phyloP scores from a whole-genome alignment of 371 early-diverging fungal genomes.

The Mucor circinelloides region DNA sequence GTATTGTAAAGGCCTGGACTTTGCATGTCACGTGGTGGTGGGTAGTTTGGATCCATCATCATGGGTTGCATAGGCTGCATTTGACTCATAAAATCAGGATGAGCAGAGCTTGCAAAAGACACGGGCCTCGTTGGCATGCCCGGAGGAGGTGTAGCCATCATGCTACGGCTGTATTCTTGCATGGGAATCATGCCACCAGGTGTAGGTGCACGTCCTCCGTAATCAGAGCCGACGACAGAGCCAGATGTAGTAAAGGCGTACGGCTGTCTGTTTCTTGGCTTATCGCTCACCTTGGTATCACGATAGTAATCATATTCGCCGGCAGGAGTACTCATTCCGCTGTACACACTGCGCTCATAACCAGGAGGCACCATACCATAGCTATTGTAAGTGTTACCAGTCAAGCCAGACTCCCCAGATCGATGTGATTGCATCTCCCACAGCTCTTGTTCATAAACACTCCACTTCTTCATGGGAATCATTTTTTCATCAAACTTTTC shows the following conservation, averaged over 20 bases:
- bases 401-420: conserved; percentile 46
- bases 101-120: conserved; percentile 12
- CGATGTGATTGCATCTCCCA: conserved; percentile 64
- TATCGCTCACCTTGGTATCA: conserved; percentile 28
- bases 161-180: conserved; percentile 12
- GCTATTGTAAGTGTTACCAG: conserved; percentile 27
- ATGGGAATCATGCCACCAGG: conserved; percentile 5
- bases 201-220: conserved; percentile 8
- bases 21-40: background rate
- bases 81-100: conserved; percentile 19
- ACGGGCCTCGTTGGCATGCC: conserved; percentile 11
- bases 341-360: conserved; percentile 31
- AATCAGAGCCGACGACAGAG: conserved; percentile 24
- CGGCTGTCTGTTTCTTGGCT: conserved; percentile 6
- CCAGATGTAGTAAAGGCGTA: conserved; percentile 5
- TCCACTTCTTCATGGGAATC: conserved; percentile 89
- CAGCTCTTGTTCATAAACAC: conserved; percentile 82
- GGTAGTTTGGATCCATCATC: conserved; percentile 13
- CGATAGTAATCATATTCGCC: conserved; percentile 43
- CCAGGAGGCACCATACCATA: conserved; percentile 36
- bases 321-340: background rate
- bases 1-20: background rate
- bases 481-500: conserved; percentile 77
- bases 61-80: conserved; percentile 23
- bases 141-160: conserved; percentile 14